Evolutionary conservation across 106 monocot species (phyloP), one percentile per base, ranked within the genome.

Genomic region (Amphibolis antarctica): DNA sequence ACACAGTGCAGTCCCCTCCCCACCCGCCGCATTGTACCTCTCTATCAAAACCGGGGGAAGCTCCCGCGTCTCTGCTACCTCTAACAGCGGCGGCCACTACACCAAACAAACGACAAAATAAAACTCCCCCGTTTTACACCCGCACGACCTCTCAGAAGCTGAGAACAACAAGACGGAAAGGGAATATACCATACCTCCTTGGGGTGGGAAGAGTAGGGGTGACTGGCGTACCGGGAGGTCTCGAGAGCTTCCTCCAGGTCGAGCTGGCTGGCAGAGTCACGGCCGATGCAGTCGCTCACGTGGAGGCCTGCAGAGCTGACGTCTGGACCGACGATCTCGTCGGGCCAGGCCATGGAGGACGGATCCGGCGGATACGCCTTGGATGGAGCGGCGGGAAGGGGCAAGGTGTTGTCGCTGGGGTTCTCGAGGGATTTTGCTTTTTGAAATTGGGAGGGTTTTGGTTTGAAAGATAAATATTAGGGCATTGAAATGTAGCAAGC

Each of bases 1-100:
- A 70, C 96, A 96, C 19, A 96, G 60, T 19, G 90, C 90, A n/a
- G 96, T 96, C 66, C 89, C 96, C 86, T 96, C 96, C 24, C 90
- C 96, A 26, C 86, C 90, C 46, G 79, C 71, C 28, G 82, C 84
- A 81, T 76, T 81, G 45, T 84, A 96, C 60, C 84, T 84, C 76
- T 90, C 90, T 65, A 90, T 82, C 3, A 96, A 69, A 36, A 73
- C 74, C 5, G 81, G 67, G 10, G 96, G 96, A 60, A 96, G 71
- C 45, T 96, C 90, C 60, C 84, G 72, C 22, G 77, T 82, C 55
- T 82, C 84, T 5, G 49, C 77, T 64, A 96, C 80, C 80, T 96
- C 96, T 66, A 77, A 77, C 43, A 84, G 49, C 64, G 89, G 75
- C 64, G 90, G 96, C 96, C 96, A 96, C 96, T 96, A 66, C 26